Conservation (phyloP, 2,329 filamentous ascomycete species). For the Neopestalotiopsis sp. region DNA sequence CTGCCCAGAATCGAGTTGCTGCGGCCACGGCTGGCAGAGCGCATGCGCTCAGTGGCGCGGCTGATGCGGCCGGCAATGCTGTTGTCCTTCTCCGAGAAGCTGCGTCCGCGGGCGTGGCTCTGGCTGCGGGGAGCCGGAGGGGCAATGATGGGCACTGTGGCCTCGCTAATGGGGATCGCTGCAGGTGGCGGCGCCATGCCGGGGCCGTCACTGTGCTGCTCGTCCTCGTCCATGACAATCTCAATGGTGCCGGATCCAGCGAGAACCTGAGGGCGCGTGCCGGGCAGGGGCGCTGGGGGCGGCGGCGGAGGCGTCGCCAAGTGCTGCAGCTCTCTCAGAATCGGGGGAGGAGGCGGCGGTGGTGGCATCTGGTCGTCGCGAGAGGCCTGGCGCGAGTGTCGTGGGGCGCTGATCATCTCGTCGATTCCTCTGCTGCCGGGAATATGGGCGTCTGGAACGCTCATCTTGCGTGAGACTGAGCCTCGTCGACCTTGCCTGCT, state of each 20-base stretch:
- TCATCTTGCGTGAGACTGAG: slow-evolving; percentile 43
- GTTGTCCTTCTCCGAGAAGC: slow-evolving; percentile 54
- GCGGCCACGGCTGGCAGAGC: slow-evolving; percentile 62
- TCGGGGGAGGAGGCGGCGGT: slow-evolving; percentile 57
- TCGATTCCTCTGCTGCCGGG: slow-evolving; percentile 50
- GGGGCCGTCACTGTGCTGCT: slow-evolving; percentile 32
- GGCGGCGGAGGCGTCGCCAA: slow-evolving; percentile 65
- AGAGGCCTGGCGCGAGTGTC: slow-evolving; percentile 48
- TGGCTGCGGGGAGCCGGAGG: slow-evolving; percentile 46
- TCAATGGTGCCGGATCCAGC: slow-evolving; percentile 63
- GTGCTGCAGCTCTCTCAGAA: slow-evolving; percentile 68
- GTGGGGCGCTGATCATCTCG: slow-evolving; percentile 44
- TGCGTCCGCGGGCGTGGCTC: slow-evolving; percentile 62
- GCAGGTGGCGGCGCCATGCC: slow-evolving; percentile 24
- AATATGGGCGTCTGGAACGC: slow-evolving; percentile 36
- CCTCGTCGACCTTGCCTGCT: slow-evolving; percentile 30
- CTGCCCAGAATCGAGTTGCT: slow-evolving; percentile 45
- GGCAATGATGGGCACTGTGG: slow-evolving; percentile 49
- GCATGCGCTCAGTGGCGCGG: slow-evolving; percentile 64
- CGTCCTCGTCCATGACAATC: slow-evolving; percentile 69
- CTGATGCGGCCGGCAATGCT: slow-evolving; percentile 59
- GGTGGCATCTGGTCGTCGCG: slow-evolving; percentile 56
- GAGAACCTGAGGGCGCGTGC: slow-evolving; percentile 45
- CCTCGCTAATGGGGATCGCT: slow-evolving; percentile 45
- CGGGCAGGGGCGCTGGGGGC: slow-evolving; percentile 62